Evolutionary conservation across 1,139 yeast genomes (phyloP), one percentile per base, ranked within the genome.

Genomic region (Starmera stellimalicola): DNA sequence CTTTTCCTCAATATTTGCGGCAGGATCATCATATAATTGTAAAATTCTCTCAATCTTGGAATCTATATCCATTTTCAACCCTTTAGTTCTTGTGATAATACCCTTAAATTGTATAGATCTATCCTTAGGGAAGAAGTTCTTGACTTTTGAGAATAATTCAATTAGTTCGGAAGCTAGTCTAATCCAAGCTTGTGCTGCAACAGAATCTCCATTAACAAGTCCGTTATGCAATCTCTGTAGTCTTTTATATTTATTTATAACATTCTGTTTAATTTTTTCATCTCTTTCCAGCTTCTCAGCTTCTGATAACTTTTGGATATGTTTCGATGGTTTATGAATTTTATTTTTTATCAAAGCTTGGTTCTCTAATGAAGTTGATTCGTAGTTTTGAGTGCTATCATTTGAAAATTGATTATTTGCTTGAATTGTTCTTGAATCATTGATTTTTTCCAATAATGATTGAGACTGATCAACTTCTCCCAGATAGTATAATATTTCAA

Each of bases 141-240:
- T 70, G 7, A 84, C 87, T 36, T 77, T 73, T 20, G 81, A 72
- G 51, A 91, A 88, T 43, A 83, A 74, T 49, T 84, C 94, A 31
- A 88, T 74, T 36, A 93, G 64, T 42, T 82, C 94, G 3, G 83
- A 72, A 0, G 94, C 95, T 10, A 79, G 63, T 42, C 85, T 85
- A 44, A 83, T 68, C 97, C 97, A 91, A 10, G 85, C 74, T 11
- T 70, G 64, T 0, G 77, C 72, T 6, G 93, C 85, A 9, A 77
- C 73, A 8, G 57, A 53, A 36, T 80, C 80, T 3, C 76, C 77
- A 11, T 55, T 54, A 22, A 61, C 62, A 27, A 76, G 56, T 4
- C 78, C 77, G 0, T 66, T 69, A 30, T 73, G 70, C 35, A 80
- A 67, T 34, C 80, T 62, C 25, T 65, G 61, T 53, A 87, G 67